Conservation (phyloP, 2,329 filamentous ascomycete genomes). For the Periconia digitata region DNA sequence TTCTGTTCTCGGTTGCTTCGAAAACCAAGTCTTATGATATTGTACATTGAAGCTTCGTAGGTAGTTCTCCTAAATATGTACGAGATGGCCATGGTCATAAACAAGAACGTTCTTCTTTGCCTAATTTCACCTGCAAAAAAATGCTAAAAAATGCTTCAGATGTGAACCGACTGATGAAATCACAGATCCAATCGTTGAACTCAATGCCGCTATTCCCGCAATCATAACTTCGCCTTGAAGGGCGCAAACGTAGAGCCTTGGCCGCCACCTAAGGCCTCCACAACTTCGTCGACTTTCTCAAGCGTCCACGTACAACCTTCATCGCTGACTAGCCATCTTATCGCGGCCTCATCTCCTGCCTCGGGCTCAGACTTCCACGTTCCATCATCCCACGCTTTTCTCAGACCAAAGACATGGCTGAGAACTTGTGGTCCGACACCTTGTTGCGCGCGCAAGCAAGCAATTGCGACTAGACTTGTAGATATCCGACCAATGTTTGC, state of each 20-base stretch:
- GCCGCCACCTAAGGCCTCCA: constrained; percentile 41
- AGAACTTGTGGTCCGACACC: constrained; percentile 81
- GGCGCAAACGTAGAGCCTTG: constrained; percentile 35
- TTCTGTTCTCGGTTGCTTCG: too few species aligned
- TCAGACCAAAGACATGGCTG: constrained; percentile 77
- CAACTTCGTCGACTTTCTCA: constrained; percentile 62
- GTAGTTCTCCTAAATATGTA: too few species aligned
- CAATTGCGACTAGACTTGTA: constrained; percentile 72
- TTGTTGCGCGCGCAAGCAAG: constrained; percentile 75
- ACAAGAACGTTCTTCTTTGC: too few species aligned
- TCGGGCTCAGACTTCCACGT: constrained; percentile 52
- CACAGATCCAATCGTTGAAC: too few species aligned
- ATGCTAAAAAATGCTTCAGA: too few species aligned
- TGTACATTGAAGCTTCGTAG: too few species aligned
- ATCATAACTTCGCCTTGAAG: constrained; percentile 28
- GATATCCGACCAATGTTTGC: constrained; percentile 67
- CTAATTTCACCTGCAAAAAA: too few species aligned
- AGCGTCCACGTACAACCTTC: constrained; percentile 67
- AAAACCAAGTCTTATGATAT: too few species aligned
- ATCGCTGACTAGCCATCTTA: constrained; percentile 64
- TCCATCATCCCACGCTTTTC: constrained; percentile 74
- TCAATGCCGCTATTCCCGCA: not conserved
- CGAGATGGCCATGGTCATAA: too few species aligned
- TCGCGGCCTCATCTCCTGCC: constrained; percentile 55
- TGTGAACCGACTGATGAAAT: too few species aligned